Evolutionary conservation across 805 yeast species (phyloP).

Genomic region (Starmera quercuum): DNA sequence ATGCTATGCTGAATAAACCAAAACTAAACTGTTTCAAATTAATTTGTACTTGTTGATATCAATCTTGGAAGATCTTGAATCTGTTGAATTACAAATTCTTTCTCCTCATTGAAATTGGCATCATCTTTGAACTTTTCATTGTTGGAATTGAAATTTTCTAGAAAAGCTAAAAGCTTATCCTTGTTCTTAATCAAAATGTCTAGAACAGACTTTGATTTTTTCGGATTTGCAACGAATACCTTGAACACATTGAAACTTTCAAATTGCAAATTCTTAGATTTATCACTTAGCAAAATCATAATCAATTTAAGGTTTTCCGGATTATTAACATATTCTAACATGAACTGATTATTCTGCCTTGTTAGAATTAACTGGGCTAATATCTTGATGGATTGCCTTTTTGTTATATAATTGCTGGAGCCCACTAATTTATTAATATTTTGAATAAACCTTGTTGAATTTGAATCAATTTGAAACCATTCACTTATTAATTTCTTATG

Average conservation of each 20-base stretch:
- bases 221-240: constrained; percentile 94
- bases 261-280: constrained; percentile 78
- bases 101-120: constrained; percentile 65
- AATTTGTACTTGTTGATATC: constrained; percentile 19
- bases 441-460: constrained; percentile 50
- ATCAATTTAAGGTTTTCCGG: constrained; percentile 78
- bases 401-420: constrained; percentile 82
- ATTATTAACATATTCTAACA: constrained; percentile 71
- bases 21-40: background rate
- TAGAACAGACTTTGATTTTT: constrained; percentile 67
- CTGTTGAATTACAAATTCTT: constrained; percentile 69
- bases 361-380: constrained; percentile 65
- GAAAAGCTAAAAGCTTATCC: constrained; percentile 62
- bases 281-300: constrained; percentile 82
- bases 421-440: constrained; percentile 64
- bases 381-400: constrained; percentile 80
- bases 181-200: constrained; percentile 83
- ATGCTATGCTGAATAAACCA: too few species aligned
- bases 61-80: constrained; percentile 67
- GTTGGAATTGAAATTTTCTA: constrained; percentile 55
- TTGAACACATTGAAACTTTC: constrained; percentile 94
- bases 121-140: constrained; percentile 46
- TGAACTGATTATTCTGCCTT: constrained; percentile 61
- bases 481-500: constrained; percentile 67
- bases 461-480: constrained; percentile 44